A percentile compares a stretch with the other conserved stretches of the same genome.
These are phyloP conservation scores for Musa acuminata DNA, from an alignment of 176 grass and related monocot species.

Conservation along the genomic window DNA sequence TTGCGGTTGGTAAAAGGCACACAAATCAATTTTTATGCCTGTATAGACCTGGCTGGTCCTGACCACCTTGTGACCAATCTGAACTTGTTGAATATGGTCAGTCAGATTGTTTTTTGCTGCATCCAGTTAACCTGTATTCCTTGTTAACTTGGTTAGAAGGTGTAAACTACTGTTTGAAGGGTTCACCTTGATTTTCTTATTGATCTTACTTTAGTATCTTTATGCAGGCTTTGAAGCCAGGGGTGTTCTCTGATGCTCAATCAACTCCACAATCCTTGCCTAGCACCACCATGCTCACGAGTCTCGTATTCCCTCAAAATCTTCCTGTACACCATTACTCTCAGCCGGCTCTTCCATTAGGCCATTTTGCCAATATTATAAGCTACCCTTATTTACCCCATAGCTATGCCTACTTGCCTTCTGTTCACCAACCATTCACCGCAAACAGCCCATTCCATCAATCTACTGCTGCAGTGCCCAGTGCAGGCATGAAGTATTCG, in stretches of 20 bases:
- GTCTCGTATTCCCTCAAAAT: slow-evolving; percentile 62
- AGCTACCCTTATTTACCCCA: slow-evolving; percentile 77
- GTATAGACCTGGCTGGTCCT: no score
- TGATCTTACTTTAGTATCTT: not conserved
- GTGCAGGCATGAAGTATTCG: slow-evolving; percentile 75
- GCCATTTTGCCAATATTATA: slow-evolving; percentile 74
- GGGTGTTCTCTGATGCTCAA: slow-evolving; percentile 62
- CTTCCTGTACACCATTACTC: slow-evolving; percentile 80
- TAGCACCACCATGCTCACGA: slow-evolving; percentile 37
- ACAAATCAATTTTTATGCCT: no score
- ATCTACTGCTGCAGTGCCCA: slow-evolving; percentile 51
- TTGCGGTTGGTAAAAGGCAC: no score
- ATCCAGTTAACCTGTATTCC: not conserved
- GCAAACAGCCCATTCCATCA: slow-evolving; percentile 79
- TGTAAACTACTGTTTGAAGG: not conserved
- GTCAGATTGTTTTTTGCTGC: no score
- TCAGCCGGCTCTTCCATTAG: slow-evolving; percentile 71
- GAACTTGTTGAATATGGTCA: no score
- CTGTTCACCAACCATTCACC: slow-evolving; percentile 71
- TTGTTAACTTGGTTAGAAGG: not conserved
- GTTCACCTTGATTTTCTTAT: no score
- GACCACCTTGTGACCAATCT: no score
- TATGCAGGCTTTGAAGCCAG: slow-evolving; percentile 54
- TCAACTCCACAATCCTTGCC: slow-evolving; percentile 41
- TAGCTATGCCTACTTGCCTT: slow-evolving; percentile 75